Base-by-base conservation (phyloP, 2,329 filamentous ascomycete species). In the Sporothrix euskadiensis region DNA sequence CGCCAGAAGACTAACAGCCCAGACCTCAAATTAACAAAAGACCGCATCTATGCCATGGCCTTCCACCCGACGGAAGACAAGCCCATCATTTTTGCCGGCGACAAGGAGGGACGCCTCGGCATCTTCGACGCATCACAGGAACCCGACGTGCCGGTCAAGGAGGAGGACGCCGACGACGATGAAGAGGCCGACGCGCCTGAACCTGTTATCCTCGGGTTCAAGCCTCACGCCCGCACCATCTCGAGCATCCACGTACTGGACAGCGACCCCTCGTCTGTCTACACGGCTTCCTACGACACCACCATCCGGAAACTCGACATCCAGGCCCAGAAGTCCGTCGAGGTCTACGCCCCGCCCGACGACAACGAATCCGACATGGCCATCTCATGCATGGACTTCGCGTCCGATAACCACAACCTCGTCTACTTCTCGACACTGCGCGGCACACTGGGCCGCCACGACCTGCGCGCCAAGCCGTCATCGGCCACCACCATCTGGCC, bases 21-120 rank as follows among this genome's bases (percentile, higher is more conserved):
- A 94, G 93, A 93, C 71, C 96, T 98, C 78, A 98, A 98, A 80
- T 91, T 98, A 68, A 95, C 92, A 0, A 94, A 94, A 0, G 94
- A 97, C 77, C 85, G 95, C 71, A 88, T 97, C 16, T 99, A 98
- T 79, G 88, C 92, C 0, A 89, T 98, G 78, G 90, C 91, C 0
- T 95, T 99, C 77, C 96, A 99, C 78, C 96, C 96, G 0, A 94
- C 90, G 0, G 86, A 90, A 73, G 90, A 94, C 2, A 98, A 98
- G 78, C 90, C 94, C 0, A 85, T 99, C 2, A 87, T 98, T 1
- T 97, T 99, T 79, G 95, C 95, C 0, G 95, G 95, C 12, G 96
- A 99, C 79, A 99, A 99, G 80, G 88, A 97, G 76, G 95, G 96
- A 0, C 92, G 94, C 32, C 86, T 98, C 74, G 96, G 96, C 0